Base-by-base conservation (phyloP, 768 basidiomycete species). In the Pseudohyphozyma bogoriensis region DNA sequence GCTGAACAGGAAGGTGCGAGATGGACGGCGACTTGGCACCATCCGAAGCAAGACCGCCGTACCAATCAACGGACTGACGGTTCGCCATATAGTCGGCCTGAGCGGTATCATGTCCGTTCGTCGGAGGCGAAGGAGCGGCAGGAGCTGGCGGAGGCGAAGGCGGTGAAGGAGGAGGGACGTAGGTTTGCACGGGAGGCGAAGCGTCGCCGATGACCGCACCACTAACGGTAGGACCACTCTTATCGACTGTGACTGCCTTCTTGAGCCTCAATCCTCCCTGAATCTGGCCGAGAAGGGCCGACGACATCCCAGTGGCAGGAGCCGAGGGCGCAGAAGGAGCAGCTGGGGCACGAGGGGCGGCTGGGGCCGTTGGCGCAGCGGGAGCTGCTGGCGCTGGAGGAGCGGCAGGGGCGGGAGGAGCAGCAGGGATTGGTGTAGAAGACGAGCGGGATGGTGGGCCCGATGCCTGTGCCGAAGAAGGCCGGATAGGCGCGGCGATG, bases 51-150 rank as follows among this genome's bases (percentile, higher is more conserved):
- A 93, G 78, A 35, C 85, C 85, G 53, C 83, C 81, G 71, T 88
- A 90, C 92, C 92, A 97, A 69, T 89, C 91, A 5, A 93, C 85
- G 10, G 84, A 85, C 73, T 90, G 85, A 60, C 83, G 78, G 68
- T 85, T 81, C 45, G 28, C 37, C 2, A n/a, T 24, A 20, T n/a
- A 10, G 29, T 39, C 60, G 44, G 32, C 67, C 16, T 68, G 63
- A 1, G 56, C 45, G 2, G 74, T 64, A 11, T 69, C 61, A 29
- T 76, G 68, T 18, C 35, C 42, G 54, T 49, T 28, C 47, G 44
- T 60, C 44, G 44, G 42, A 7, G 58, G 58, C 16, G 58, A 60
- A n/a, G 51, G 44, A 24, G 39, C 36, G 11, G 42, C 45, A 37
- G 52, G 55, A 20, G 45, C 18, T 6, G 44, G 57, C 50, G 33